Conservation (phyloP, 2,329 filamentous ascomycete species). For the Fusarium longipes region DNA sequence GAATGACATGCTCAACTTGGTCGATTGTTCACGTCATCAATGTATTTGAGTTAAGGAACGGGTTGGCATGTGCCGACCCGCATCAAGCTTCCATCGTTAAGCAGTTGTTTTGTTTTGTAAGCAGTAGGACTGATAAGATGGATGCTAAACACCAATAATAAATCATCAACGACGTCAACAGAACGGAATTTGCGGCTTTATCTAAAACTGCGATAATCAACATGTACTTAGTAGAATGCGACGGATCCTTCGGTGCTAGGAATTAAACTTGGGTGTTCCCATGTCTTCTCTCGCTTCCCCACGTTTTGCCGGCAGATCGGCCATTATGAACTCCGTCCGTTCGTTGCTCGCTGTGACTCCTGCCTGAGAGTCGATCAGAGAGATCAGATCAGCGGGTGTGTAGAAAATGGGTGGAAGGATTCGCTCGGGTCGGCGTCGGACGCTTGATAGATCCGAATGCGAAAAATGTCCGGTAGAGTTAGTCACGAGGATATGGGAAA, state of each 20-base stretch:
- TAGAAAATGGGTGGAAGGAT: constrained; percentile 2
- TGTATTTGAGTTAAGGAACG: neutral
- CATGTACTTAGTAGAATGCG: neutral
- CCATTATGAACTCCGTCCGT: constrained; percentile 23
- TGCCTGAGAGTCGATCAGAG: constrained; percentile 13
- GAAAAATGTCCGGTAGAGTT: constrained; percentile 31
- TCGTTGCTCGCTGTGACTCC: neutral
- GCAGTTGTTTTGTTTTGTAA: neutral
- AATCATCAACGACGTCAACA: constrained; percentile 20
- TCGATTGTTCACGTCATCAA: constrained; percentile 25
- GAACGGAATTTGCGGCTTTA: constrained; percentile 33
- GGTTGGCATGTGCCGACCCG: constrained; percentile 3
- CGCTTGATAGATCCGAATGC: constrained; percentile 34
- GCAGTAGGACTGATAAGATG: neutral
- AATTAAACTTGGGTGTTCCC: constrained; percentile 21
- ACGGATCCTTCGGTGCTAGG: constrained; percentile 33
- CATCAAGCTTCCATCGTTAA: neutral
- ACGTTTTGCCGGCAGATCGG: constrained; percentile 38
- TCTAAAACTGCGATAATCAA: constrained; percentile 3
- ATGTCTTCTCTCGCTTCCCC: constrained; percentile 17
- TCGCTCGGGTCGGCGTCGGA: constrained; percentile 27
- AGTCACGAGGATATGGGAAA: constrained; percentile 20
- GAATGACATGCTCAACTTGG: constrained; percentile 17
- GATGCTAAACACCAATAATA: neutral
- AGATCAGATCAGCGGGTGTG: constrained; percentile 11